Base-by-base conservation (phyloP, 106 monocot genomes). In the Acorus calamus region DNA sequence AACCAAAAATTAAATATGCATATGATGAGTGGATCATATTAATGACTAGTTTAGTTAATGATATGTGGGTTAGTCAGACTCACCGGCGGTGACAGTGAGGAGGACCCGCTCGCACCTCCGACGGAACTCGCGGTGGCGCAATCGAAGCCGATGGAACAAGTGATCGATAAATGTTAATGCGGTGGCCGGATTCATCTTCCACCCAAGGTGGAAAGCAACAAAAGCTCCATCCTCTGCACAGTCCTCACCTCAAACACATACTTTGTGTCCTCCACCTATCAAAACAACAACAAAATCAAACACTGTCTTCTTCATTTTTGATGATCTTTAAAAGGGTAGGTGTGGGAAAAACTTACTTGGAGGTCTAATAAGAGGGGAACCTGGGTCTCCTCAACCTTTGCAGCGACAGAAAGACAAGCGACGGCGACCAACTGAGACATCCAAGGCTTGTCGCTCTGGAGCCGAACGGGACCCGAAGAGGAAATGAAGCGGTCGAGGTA, bases 361-460 rank as follows among this genome's bases (percentile, higher is more conserved):
- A 94, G 84, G 69, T 94, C 94, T 53, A 86, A 78, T 9, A 89
- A 65, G 57, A 89, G 73, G n/a, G 94, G 94, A 3, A 87, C 94
- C 10, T 59, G 79, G 14, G 82, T 87, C 76, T 94, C 89, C 67
- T 94, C 94, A 53, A 94, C 75, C 69, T 89, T 94, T 47, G 89
- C 94, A 3, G 94, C 94, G 6, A 94, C 66, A 9, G 94, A 89
- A 42, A 83, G 80, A 63, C 80, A 89, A 0, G 89, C 81, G 11
- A 82, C 79, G 0, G 84, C 76, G 0, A 76, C 66, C 4, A 89
- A 84, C 69, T 79, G 76, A 13, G 70, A 66, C 76, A 89, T 84
- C 89, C 89, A 89, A 5, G 84, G 89, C 63, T 74, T 70, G 61
- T 77, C 74, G 58, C 13, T 10, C 46, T 76, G 83, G 42, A 46